Evolutionary conservation across 208 protist species (phyloP), one percentile per base, ranked within the genome.

Genomic region (Jaenimonas drosophilae): DNA sequence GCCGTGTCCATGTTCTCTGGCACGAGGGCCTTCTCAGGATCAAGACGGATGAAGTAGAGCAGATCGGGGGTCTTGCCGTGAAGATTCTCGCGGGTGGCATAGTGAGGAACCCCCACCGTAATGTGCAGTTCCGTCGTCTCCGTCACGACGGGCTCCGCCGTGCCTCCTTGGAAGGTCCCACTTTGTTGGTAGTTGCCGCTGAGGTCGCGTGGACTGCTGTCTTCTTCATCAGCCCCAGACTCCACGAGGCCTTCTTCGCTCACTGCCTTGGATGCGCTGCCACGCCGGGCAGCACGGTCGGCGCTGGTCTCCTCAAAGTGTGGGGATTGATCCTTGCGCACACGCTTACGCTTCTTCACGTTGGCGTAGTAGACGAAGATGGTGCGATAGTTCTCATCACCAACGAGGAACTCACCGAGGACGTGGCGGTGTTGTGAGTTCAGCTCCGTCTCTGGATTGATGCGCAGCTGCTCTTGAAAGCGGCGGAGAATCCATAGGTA

Each of bases 1-100:
- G 66, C 64, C 40, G 42, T 69, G 64, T 94, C 84, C 52, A 97
- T 70, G 44, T 76, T 94, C 58, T 92, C 82, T 11, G 85, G 88
- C 51, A 81, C 60, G 31, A 96, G 69, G 23, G 83, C 65, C 54
- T 77, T 74, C 38, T 88, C 74, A 0, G 82, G 78, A 31, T 91
- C 74, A 9, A 87, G 49, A 17, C 83, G 76, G 7, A 85, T 48
- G 59, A 92, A 83, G 60, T 83, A 91, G 0, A 89, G 30, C 14
- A 90, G 41, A 36, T 91, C 73, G 11, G 52, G 45, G 46, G 54
- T 66, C 37, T 81, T 70, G 5, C 58, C 61, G 11, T 58, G 30
- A 16, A 60, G 12, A 25, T 32, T 47, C n/a, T 60, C 54, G 16
- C 80, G 70, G 23, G 49, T 20, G 4, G 63, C 60, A 23, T 78